Evolutionary conservation across 306 rosid genomes (phyloP), one percentile per base, ranked within the genome.

Genomic region (Citrullus amarus): DNA sequence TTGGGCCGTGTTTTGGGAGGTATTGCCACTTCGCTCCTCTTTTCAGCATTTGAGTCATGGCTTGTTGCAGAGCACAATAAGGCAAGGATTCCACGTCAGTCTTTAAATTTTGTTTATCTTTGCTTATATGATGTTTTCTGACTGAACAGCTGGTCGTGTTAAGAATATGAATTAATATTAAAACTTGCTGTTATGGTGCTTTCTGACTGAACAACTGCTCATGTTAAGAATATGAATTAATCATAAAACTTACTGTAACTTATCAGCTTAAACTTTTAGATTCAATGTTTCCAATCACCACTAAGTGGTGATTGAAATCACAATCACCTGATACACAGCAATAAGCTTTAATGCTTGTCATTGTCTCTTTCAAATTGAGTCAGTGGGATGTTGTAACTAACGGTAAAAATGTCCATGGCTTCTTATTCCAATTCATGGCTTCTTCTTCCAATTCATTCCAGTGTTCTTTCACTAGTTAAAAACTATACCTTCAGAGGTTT

Each of bases 1-100:
- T 57, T 95, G 93, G 99, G 99, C 62, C 99, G 99, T 44, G 66
- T 96, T 65, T 86, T 92, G 93, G 99, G 99, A 66, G 99, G 99
- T 75, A 90, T 92, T 80, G 97, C 97, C 51, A 96, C 99, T 79
- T 96, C 99, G 39, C 91, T 96, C 20, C 90, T 96, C 30, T 96
- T 93, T 86, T 96, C 99, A 75, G 88, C 99, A 59, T 96, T 96
- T 72, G 98, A 96, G 82, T 96, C 99, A 3, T 96, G 98, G 99
- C 99, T 96, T 79, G 98, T 96, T 75, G 99, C 98, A 32, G 98
- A 96, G 82, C 98, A 92, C 88, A 91, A 90, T 84, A 96, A 95
- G 99, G 99, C 91, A 82, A 75, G 85, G 48, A 36, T 58, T 79
- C 38, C 20, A 51, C 56, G 25, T 8, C 57, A 8, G 30, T 56